phyloP scores from a whole-genome alignment of 805 yeast species.

The Myxozyma vanderwaltii region DNA sequence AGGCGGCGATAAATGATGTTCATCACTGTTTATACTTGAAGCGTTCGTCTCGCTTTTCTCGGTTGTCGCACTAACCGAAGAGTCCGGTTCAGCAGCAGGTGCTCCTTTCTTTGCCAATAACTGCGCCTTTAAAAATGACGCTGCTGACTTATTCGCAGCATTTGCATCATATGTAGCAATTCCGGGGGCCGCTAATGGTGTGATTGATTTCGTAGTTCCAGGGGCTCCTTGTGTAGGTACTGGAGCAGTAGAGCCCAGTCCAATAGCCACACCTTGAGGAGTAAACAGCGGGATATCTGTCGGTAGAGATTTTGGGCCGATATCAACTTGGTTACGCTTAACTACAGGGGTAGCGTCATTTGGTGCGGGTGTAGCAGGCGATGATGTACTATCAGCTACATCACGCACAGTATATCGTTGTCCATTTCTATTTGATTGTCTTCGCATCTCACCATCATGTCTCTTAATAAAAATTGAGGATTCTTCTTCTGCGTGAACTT shows the following conservation, averaged over 20 bases:
- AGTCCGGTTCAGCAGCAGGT: conserved; percentile 1
- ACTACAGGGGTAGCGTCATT: conserved; percentile 16
- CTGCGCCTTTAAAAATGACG: conserved; percentile 57
- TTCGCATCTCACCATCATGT: conserved; percentile 68
- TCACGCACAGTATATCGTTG: conserved; percentile 55
- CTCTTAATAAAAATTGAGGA: conserved; percentile 72
- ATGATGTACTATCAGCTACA: not conserved
- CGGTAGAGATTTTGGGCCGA: conserved; percentile 70
- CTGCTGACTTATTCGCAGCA: conserved; percentile 69
- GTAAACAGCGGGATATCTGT: conserved; percentile 76
- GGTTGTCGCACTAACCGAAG: conserved; percentile 5
- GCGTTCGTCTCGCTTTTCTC: conserved; percentile 16
- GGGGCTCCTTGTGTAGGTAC: conserved; percentile 1
- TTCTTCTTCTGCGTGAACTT: conserved; percentile 69
- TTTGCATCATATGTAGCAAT: conserved; percentile 50
- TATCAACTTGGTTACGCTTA: conserved; percentile 62
- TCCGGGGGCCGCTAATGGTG: conserved; percentile 17
- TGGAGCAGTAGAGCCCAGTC: conserved; percentile 38
- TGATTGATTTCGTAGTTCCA: conserved; percentile 21
- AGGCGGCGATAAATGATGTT: conserved; percentile 28
- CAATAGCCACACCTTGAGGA: conserved; percentile 72
- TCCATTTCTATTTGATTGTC: conserved; percentile 54
- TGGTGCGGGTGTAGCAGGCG: not conserved
- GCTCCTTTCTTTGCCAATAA: conserved; percentile 32
- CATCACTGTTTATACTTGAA: conserved; percentile 17